These are phyloP conservation scores for Talaromyces proteolyticus DNA, from an alignment of 495 filamentous ascomycete species.

Conservation along the genomic window DNA sequence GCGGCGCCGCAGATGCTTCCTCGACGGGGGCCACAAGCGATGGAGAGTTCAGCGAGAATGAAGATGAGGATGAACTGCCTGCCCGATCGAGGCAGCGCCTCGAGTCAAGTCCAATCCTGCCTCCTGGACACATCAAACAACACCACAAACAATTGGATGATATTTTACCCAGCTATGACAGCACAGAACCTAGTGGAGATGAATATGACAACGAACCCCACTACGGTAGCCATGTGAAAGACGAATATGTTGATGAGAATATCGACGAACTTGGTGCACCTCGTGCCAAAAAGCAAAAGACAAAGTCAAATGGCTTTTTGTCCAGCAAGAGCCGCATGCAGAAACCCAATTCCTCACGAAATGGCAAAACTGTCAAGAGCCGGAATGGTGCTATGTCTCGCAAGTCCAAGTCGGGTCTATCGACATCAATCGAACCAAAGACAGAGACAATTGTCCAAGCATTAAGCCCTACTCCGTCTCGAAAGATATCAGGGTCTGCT, in stretches of 20 bases:
- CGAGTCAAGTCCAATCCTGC: constrained; percentile 50
- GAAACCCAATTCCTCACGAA: constrained; percentile 25
- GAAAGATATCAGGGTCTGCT: constrained; percentile 69
- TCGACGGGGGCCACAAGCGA: constrained; percentile 79
- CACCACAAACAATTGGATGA: constrained; percentile 54
- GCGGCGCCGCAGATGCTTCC: constrained; percentile 76
- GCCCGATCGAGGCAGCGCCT: constrained; percentile 55
- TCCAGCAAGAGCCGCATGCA: constrained; percentile 27
- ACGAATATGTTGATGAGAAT: constrained; percentile 42
- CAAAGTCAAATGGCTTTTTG: constrained; percentile 20
- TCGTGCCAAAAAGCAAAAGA: constrained; percentile 41
- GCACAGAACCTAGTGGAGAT: constrained; percentile 65
- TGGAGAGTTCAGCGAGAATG: constrained; percentile 70
- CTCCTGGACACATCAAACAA: constrained; percentile 43
- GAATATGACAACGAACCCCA: constrained; percentile 46
- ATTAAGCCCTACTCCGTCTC: constrained; percentile 57
- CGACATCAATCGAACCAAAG: constrained; percentile 26
- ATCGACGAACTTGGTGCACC: constrained; percentile 34
- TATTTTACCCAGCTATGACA: constrained; percentile 61
- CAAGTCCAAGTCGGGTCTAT: constrained; percentile 53
- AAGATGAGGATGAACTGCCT: constrained; percentile 58
- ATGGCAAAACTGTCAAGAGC: constrained; percentile 38
- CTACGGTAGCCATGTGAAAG: constrained; percentile 58
- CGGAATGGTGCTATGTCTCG: constrained; percentile 26
- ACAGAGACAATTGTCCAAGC: constrained; percentile 61